Evolutionary conservation across 73 alveolate genomes (phyloP), one percentile per base, ranked within the genome.

Genomic region (Symbiodinium pilosum): DNA sequence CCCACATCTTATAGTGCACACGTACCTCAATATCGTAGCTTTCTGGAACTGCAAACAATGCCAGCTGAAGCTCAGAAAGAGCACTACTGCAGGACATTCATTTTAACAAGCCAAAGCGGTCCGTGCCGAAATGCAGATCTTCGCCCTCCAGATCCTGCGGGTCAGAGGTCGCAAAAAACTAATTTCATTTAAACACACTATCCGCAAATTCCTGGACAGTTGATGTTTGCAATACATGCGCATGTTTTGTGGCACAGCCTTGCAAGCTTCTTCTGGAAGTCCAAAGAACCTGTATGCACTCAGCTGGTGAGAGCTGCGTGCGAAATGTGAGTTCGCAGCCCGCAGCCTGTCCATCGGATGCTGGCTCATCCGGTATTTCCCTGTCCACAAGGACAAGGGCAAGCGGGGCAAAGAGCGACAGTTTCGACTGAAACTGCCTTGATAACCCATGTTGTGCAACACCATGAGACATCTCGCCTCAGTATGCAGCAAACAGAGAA

Each of bases 401-500:
- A 56, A 6, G 75, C 75, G 11, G 75, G 8, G 75, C 75, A 26
- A 38, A 64, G n/a, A 64, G 81, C 81, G 14, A 14, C 59, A 9
- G 59, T 47, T 14, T 47, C 59, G 59, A 47, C 6, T 9, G 56
- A 18, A 64, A 51, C 44, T 30, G 87, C 96, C 96, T 64, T 89
- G 96, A 34, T 89, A 89, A 77, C 96, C 96, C 86, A 89, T 68
- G 88, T 89, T 89, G 96, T 89, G 96, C n/a, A 89, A 69, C 75
- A 89, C 96, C 88, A 89, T 89, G 87, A 89, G 73, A 54, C 88
- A 89, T 41, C 96, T 36, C 28, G 96, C 96, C 96, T 87, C n/a
- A 28, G 36, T 30, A 6, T 20, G n/a, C 5, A 24, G 39, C 59
- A 47, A 14, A 14, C 14, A 9, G 59, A 47, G 59, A n/a, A n/a